Base-by-base conservation (phyloP, 176 grass and related monocot species). In the Alopecurus myosuroides region DNA sequence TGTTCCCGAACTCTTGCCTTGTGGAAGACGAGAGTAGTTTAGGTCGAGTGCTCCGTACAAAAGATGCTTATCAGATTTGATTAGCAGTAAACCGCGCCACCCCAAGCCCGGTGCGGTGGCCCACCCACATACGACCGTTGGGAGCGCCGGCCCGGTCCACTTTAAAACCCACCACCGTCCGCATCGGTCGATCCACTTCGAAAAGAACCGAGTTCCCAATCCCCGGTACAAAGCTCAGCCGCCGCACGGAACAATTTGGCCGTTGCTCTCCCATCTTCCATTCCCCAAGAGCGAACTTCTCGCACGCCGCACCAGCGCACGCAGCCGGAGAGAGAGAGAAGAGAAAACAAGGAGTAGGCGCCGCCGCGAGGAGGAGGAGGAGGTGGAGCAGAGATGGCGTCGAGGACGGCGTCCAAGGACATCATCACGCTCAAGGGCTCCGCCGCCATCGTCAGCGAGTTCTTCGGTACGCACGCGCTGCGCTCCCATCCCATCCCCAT, bases 381-480 rank as follows among this genome's bases (percentile, higher is more conserved):
- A 26, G 51, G 11, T 55, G 13, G 36, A 18, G 49, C 2, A 74
- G 60, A 72, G 71, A 99, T 99, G 97, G 97, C 84, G 62, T 96
- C 94, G 76, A 88, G 94, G 91, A 96, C 94, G 20, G 80, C 65
- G 68, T 92, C 94, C 53, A 99, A 99, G 97, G 97, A 99, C 68
- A 92, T 99, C 94, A 99, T 99, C 91, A 96, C 97, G 1, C 94
- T 99, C 56, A 88, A 91, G 44, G 97, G 97, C 79, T 99, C 97
- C 46, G 84, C 97, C 18, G 91, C 97, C 77, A 99, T 99, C 83
- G 90, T 99, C 91, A 92, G 97, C 94, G 94, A 99, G 86, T 99
- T 99, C 90, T 97, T 99, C 77, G 91, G 94, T 98, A 85, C 77
- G 89, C 94, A 79, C 64, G 42, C 74, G 7, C 29, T 35, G 35